A percentile compares a stretch with the other conserved stretches of the same genome.
Evolutionary conservation across 2,329 filamentous ascomycete genomes (phyloP).

Genomic region (Pseudophaeomoniella oleicola): DNA sequence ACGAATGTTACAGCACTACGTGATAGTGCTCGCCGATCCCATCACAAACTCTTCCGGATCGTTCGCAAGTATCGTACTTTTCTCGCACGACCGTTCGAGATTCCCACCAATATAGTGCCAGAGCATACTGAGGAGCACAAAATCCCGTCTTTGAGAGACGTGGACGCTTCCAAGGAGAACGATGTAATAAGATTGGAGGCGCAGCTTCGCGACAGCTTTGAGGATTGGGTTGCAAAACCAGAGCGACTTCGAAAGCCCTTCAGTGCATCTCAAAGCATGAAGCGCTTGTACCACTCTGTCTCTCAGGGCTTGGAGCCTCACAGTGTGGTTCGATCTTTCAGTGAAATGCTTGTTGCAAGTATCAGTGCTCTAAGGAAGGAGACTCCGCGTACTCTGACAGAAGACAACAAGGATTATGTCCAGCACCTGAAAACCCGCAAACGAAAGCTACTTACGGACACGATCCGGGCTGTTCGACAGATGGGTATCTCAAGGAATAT

Average conservation of each 20-base stretch:
- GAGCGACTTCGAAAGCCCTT: conserved; percentile 56
- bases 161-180: not conserved
- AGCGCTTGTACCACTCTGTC: conserved; percentile 41
- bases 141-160: not conserved
- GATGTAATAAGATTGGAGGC: conserved; percentile 14
- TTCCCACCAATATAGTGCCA: not conserved
- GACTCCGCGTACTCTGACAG: conserved; percentile 65
- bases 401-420: conserved; percentile 71
- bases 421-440: conserved; percentile 88
- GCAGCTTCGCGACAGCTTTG: conserved; percentile 8
- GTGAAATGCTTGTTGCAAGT: conserved; percentile 51
- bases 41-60: conserved; percentile 80
- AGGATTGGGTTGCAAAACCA: conserved; percentile 32
- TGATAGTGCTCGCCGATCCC: conserved; percentile 80
- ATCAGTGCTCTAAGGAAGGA: conserved; percentile 66
- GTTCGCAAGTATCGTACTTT: conserved; percentile 78
- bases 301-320: conserved; percentile 40
- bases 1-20: conserved; percentile 81
- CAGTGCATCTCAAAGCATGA: conserved; percentile 62
- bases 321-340: conserved; percentile 49
- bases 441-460: conserved; percentile 78
- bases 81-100: conserved; percentile 59
- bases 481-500: conserved; percentile 88
- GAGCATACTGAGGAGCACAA: not conserved
- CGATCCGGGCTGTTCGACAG: conserved; percentile 62